Conservation (phyloP, 2,329 filamentous ascomycete species). For the Sporothrix inflata region DNA sequence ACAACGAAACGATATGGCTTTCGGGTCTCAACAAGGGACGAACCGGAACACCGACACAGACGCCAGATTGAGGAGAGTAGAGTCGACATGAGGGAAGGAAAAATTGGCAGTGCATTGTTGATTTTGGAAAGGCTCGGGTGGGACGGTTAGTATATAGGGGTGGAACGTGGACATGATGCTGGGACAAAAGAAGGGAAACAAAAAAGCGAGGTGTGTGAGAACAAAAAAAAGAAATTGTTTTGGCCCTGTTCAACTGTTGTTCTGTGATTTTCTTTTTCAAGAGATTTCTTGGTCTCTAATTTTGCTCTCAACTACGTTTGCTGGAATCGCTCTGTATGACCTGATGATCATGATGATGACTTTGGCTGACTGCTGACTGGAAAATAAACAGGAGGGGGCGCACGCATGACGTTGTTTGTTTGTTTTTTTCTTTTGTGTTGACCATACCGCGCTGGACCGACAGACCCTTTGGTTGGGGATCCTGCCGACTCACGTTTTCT, state of each 20-base stretch:
- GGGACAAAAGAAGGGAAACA: not conserved
- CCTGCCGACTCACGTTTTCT: not conserved
- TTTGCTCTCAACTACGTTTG: slow-evolving; percentile 53
- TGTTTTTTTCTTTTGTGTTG: slow-evolving; percentile 16
- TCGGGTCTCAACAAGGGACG: not conserved
- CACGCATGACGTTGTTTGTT: slow-evolving; percentile 35
- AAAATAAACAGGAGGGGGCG: slow-evolving; percentile 35
- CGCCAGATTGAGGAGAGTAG: no score
- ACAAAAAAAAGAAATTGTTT: not conserved
- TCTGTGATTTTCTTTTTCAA: slow-evolving; percentile 27
- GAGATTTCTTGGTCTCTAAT: slow-evolving; percentile 60
- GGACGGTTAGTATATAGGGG: not conserved
- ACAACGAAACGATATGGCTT: not conserved
- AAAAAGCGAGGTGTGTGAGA: not conserved
- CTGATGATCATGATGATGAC: no score
- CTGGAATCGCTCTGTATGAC: slow-evolving; percentile 48
- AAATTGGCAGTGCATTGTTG: not conserved
- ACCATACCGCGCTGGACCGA: slow-evolving; percentile 15
- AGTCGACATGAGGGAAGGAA: no score
- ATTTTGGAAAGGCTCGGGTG: not conserved
- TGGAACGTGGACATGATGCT: not conserved
- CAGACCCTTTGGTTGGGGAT: slow-evolving; percentile 17
- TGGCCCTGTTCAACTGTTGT: slow-evolving; percentile 16
- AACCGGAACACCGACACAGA: not conserved
- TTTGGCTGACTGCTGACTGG: slow-evolving; percentile 29